Evolutionary conservation across 2,329 filamentous ascomycete species (phyloP).

Genomic region (Colletotrichum destructivum): DNA sequence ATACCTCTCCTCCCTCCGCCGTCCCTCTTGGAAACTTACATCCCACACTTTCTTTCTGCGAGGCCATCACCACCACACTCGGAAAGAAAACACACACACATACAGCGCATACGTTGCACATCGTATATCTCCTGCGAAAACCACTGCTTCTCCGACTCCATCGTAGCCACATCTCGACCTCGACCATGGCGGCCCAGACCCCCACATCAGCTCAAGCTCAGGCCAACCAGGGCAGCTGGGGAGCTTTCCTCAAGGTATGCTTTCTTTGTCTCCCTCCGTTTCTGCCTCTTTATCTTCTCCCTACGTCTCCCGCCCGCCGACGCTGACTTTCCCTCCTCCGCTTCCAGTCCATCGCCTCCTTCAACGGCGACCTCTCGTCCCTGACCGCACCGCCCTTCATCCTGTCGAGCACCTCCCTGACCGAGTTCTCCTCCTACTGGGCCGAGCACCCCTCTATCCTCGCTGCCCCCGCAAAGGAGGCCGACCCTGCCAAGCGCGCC

Average conservation of each 20-base stretch:
- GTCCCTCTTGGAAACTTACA: slow-evolving; percentile 4
- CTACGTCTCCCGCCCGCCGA: too few relatives aligned
- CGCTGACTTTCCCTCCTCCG: background rate
- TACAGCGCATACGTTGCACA: background rate
- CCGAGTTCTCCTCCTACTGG: slow-evolving; percentile 89
- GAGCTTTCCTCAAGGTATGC: slow-evolving; percentile 38
- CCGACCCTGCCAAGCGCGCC: slow-evolving; percentile 85
- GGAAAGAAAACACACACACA: background rate
- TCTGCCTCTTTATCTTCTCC: background rate
- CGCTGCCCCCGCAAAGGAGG: slow-evolving; percentile 84
- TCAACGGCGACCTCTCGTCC: slow-evolving; percentile 86
- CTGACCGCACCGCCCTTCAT: slow-evolving; percentile 88
- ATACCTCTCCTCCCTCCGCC: slow-evolving; percentile 15
- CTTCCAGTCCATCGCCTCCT: slow-evolving; percentile 79
- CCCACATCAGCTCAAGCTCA: slow-evolving; percentile 29
- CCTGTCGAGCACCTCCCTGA: slow-evolving; percentile 82
- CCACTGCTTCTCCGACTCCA: background rate
- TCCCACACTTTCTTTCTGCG: background rate
- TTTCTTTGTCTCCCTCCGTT: too few relatives aligned
- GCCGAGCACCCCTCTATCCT: slow-evolving; percentile 84
- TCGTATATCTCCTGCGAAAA: background rate
- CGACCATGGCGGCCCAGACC: slow-evolving; percentile 29
- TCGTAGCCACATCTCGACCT: too few relatives aligned
- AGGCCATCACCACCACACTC: background rate
- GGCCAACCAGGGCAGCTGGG: slow-evolving; percentile 34